Base-by-base conservation (phyloP, 2,329 filamentous ascomycete species). In the Cercospora zeina region DNA sequence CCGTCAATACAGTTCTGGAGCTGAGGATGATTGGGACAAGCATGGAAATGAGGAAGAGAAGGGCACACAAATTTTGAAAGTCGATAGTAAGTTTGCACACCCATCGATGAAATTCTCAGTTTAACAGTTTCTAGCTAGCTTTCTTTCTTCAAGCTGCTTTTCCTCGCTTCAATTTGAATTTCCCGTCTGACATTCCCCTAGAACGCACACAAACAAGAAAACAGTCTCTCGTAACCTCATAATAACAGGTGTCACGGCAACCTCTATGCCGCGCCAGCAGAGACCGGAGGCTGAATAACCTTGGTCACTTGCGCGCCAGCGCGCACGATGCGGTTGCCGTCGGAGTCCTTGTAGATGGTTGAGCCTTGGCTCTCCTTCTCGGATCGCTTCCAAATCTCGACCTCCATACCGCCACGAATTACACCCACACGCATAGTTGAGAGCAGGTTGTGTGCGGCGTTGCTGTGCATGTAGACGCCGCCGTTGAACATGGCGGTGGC, bases 401-500 rank as follows among this genome's bases (percentile, higher is more conserved):
- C 91, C 77, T 95, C 91, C 75, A 89, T 91, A 47, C 91, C 91
- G 67, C 91, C 91, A 57, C 90, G 89, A 67, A 96, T 88, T 54
- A 96, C 90, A 77, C 90, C 91, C 13, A 95, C 87, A 69, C 91
- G 85, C 90, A 95, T 95, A 69, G 90, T 95, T 7, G 89, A 92
- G 66, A 96, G 83, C 64, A 95, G 78, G 80, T 96, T 96, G 83
- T 96, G 91, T 36, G 91, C 91, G 60, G 90, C 91, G 79, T 96
- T 96, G 75, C 88, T 91, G 82, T 96, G 91, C 76, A 89, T 85
- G 81, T 96, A 96, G 65, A 96, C 89, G 79, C 91, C 91, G 68
- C 91, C 91, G 77, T 96, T 96, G 85, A 96, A 96, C 79, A 93
- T 91, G 70, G 90, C 89, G 14, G 91, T 95, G 59, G 90, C 90